Evolutionary conservation across 2,329 filamentous ascomycete species (phyloP).

Genomic region (Immersiporthe knoxdaviesiana): DNA sequence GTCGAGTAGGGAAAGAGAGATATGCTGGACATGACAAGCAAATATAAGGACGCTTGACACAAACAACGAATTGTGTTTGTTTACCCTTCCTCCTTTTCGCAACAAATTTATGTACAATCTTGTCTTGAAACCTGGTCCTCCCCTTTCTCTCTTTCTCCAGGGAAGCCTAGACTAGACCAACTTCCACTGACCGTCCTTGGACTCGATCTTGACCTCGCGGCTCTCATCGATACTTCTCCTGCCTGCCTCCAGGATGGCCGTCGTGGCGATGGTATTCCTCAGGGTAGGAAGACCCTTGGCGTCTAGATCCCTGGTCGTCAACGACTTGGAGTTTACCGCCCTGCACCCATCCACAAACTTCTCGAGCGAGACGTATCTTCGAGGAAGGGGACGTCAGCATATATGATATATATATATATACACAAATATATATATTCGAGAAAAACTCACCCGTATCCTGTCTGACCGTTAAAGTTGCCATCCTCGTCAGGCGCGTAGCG

Average conservation of each 20-base stretch:
- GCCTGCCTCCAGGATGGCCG: conserved; percentile 88
- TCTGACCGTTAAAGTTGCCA: conserved; percentile 90
- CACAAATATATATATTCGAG: too few species aligned
- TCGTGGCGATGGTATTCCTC: conserved; percentile 87
- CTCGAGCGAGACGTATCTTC: conserved; percentile 83
- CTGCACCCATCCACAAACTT: conserved; percentile 92
- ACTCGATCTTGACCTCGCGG: conserved; percentile 74
- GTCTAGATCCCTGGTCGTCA: conserved; percentile 77
- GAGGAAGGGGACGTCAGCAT: background rate
- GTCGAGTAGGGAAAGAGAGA: too few species aligned
- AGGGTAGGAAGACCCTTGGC: conserved; percentile 81
- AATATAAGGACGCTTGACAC: too few species aligned
- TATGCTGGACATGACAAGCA: too few species aligned
- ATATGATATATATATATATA: too few species aligned
- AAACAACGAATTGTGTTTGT: too few species aligned
- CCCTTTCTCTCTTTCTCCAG: too few species aligned
- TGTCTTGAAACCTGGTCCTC: too few species aligned
- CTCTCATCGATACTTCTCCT: conserved; percentile 82
- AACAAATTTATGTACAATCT: background rate
- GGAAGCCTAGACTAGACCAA: conserved; percentile 48
- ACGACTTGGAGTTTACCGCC: conserved; percentile 72
- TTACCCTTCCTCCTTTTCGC: background rate
- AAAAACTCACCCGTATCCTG: conserved; percentile 68
- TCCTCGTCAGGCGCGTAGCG: conserved; percentile 92
- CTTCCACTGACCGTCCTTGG: conserved; percentile 68